phyloP scores from a whole-genome alignment of 2,329 filamentous ascomycete genomes.

The Nannizzia gypsea region DNA sequence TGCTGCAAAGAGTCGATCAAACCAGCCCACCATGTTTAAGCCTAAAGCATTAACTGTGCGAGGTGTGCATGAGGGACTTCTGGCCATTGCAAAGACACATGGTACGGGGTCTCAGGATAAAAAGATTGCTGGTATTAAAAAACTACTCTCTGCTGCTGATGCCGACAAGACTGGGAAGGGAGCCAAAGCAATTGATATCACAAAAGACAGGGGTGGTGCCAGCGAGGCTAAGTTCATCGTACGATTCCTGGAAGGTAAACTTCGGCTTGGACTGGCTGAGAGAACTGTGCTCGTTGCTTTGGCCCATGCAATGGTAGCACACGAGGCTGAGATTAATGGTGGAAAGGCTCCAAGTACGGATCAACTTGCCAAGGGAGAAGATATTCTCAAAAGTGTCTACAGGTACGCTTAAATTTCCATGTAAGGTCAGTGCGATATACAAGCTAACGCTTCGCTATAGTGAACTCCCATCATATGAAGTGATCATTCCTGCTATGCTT shows the following conservation, averaged over 20 bases:
- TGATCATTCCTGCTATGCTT: conserved; percentile 82
- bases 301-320: conserved; percentile 73
- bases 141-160: conserved; percentile 84
- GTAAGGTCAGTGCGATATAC: not conserved
- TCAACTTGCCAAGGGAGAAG: conserved; percentile 71
- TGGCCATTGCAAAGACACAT: conserved; percentile 74
- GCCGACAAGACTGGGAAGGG: conserved; percentile 57
- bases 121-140: conserved; percentile 93
- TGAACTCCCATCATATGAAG: conserved; percentile 87
- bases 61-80: conserved; percentile 75
- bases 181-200: conserved; percentile 59
- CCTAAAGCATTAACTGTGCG: conserved; percentile 79
- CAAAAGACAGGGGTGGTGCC: conserved; percentile 79
- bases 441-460: conserved; percentile 38
- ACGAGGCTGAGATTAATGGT: conserved; percentile 62
- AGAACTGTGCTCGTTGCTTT: conserved; percentile 82
- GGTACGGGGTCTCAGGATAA: conserved; percentile 79
- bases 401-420: conserved; percentile 42
- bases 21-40: conserved; percentile 97
- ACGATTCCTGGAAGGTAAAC: conserved; percentile 85
- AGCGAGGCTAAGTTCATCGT: conserved; percentile 94
- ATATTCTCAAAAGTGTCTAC: conserved; percentile 80
- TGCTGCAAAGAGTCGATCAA: conserved; percentile 87
- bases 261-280: conserved; percentile 82
- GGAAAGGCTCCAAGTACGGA: conserved; percentile 58